These are phyloP conservation scores for Isabelozyma rhagii DNA, from an alignment of 805 yeast species.

Conservation along the genomic window DNA sequence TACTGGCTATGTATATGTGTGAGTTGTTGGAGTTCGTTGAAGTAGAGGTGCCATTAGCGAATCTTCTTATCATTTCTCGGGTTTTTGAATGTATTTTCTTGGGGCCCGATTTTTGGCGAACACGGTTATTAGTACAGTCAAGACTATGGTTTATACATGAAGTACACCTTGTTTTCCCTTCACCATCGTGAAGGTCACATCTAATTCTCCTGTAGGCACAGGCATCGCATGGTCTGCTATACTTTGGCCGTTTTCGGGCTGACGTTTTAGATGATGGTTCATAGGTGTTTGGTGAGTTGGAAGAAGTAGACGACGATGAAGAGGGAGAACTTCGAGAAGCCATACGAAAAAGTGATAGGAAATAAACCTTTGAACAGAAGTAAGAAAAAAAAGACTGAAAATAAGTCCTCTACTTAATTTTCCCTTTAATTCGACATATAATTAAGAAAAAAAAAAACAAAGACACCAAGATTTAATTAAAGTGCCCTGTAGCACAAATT, in stretches of 20 bases:
- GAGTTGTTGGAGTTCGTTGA: background rate
- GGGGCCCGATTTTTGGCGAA: constrained; percentile 36
- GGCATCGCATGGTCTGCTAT: constrained; percentile 38
- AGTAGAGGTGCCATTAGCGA: background rate
- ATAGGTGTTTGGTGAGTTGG: too few relatives aligned
- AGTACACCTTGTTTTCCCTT: constrained; percentile 24
- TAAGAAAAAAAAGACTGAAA: too few relatives aligned
- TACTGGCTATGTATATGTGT: background rate
- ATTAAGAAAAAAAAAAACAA: too few relatives aligned
- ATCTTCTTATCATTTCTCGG: constrained; percentile 11
- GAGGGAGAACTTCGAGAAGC: background rate
- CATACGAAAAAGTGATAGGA: background rate
- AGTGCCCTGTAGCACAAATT: too few relatives aligned
- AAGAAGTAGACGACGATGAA: background rate
- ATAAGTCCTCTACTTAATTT: too few relatives aligned
- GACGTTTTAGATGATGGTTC: too few relatives aligned
- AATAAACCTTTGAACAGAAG: background rate
- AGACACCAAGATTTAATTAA: too few relatives aligned
- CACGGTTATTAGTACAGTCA: constrained; percentile 31
- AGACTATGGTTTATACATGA: constrained; percentile 27
- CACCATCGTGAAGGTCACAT: constrained; percentile 19
- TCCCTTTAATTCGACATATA: too few relatives aligned
- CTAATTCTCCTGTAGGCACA: constrained; percentile 36
- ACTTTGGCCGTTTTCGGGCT: constrained; percentile 12
- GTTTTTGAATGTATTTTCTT: constrained; percentile 29